Evolutionary conservation across 768 basidiomycete species (phyloP).

Genomic region (Tylopilus rubrobrunneus): DNA sequence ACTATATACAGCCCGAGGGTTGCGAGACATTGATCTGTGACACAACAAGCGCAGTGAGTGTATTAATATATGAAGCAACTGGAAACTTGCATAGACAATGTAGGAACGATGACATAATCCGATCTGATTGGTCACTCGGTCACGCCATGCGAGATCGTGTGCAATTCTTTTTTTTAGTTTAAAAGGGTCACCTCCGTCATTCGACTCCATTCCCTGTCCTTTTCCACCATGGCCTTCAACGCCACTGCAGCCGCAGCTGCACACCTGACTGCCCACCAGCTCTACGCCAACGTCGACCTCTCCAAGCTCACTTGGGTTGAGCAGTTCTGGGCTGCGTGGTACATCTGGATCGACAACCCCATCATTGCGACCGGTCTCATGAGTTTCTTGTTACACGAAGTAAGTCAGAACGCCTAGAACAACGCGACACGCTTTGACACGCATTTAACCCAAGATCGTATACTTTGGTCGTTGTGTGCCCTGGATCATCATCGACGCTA

Average conservation of each 20-base stretch:
- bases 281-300: conserved; percentile 60
- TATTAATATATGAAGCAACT: no score
- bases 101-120: conserved; percentile 14
- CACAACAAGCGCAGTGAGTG: neutral
- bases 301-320: conserved; percentile 66
- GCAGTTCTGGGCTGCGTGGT: conserved; percentile 82
- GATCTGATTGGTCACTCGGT: conserved; percentile 23
- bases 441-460: conserved; percentile 56
- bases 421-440: neutral
- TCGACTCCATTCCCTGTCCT: neutral
- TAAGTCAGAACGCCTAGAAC: conserved; percentile 33
- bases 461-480: conserved; percentile 96
- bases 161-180: conserved; percentile 8
- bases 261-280: conserved; percentile 33
- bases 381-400: conserved; percentile 93
- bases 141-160: conserved; percentile 23
- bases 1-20: no score
- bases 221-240: conserved; percentile 41
- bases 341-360: conserved; percentile 82
- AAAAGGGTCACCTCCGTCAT: neutral
- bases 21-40: neutral
- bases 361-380: conserved; percentile 89
- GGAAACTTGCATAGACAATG: no score
- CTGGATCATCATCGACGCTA: conserved; percentile 93
- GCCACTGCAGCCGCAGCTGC: conserved; percentile 28